Evolutionary conservation across 2,329 filamentous ascomycete species (phyloP), one percentile per base, ranked within the genome.

Genomic region (Lizonia empirigonia): DNA sequence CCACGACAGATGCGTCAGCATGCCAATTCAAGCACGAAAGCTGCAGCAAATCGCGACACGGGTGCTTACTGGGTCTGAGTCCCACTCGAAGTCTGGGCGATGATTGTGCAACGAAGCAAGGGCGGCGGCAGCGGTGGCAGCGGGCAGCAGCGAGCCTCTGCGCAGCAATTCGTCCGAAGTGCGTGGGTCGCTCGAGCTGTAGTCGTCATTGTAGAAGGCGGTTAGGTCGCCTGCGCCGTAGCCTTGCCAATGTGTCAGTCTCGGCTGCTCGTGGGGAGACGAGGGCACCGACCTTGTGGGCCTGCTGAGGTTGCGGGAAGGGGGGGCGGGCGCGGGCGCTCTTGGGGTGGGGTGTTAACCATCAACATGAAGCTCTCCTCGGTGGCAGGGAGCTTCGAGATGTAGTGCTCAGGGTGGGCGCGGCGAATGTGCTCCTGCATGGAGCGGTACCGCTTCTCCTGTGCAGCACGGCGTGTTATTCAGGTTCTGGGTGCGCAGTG

Each of bases 341-440:
- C 87, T 56, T 87, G 87, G 9, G 90, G 92, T 58, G 91, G 88
- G 61, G 90, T 91, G 74, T 86, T 95, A 75, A 97, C 90, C 94
- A 97, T 97, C 74, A 96, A 82, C 69, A 89, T 80, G 77, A 99
- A 97, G 85, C 91, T 97, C 78, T 97, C 62, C 76, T 97, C 93
- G 64, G 93, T 99, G 39, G 94, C 94, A 62, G 94, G 93, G 65
- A 97, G 88, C 83, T 97, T 97, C 40, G 94, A 87, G 66, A 99
- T 96, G 78, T 97, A 97, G 75, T 97, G 89, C 74, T 96, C 91
- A 55, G 93, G 93, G 74, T 99, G 94, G 63, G 94, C 93, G 75
- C 94, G 88, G 68, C 94, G 90, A 69, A 99, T 97, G 72, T 99
- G 94, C 83, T 99, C 94, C 78, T 97, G 94, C 91, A 99, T 97